Percentiles rank a stretch among this genome's conserved stretches.
These are phyloP conservation scores for Coprinopsis strossmayeri DNA, from an alignment of 768 basidiomycete species.

Conservation along the genomic window DNA sequence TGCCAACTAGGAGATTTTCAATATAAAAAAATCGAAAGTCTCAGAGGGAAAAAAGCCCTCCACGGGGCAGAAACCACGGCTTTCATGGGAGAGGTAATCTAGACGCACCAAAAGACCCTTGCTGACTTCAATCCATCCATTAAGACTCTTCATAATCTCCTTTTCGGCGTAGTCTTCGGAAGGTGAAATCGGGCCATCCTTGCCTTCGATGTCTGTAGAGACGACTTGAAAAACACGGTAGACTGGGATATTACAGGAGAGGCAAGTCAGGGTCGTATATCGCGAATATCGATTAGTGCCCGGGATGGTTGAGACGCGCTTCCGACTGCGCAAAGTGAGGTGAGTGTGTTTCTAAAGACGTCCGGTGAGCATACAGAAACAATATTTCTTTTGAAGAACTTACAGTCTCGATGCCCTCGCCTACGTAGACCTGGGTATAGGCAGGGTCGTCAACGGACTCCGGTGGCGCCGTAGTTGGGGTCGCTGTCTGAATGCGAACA, in stretches of 20 bases:
- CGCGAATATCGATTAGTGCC: conserved; percentile 47
- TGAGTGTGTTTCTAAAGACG: conserved; percentile 53
- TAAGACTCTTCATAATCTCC: conserved; percentile 58
- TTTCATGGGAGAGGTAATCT: conserved; percentile 5
- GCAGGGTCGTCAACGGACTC: conserved; percentile 29
- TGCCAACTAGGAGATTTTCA: too few species aligned
- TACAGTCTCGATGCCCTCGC: conserved; percentile 62
- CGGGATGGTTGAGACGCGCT: conserved; percentile 34
- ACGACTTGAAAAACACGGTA: conserved; percentile 68
- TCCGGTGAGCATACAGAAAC: background rate
- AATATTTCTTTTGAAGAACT: conserved; percentile 19
- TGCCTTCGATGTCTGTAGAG: conserved; percentile 48
- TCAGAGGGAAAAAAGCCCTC: conserved; percentile 2
- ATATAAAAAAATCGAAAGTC: too few species aligned
- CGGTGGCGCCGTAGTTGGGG: conserved; percentile 25
- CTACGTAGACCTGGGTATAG: conserved; percentile 54
- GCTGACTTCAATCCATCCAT: conserved; percentile 71
- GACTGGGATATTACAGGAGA: conserved; percentile 54
- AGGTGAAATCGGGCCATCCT: conserved; percentile 61
- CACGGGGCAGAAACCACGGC: conserved; percentile 11
- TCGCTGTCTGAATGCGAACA: conserved; percentile 44
- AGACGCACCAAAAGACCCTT: conserved; percentile 60
- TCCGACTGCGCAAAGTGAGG: conserved; percentile 59
- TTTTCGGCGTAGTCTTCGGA: conserved; percentile 74
- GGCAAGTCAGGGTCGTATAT: conserved; percentile 61